Conservation (phyloP, 129 eudicot species). For the Flaveria robusta region DNA sequence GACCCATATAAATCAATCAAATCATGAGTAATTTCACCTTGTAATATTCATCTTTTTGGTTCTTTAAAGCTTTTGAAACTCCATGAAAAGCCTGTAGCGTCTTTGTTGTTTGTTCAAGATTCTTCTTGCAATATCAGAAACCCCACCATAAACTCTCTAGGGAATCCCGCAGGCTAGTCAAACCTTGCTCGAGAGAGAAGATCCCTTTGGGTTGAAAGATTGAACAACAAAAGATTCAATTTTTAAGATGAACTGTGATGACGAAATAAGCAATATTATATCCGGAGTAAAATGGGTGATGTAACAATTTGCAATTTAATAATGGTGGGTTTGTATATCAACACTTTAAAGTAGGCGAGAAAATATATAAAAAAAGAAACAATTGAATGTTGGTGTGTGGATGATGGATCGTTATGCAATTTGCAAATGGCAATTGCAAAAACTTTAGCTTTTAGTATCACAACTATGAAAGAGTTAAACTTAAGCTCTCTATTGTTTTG, state of each 20-base stretch:
- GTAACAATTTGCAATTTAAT: slow-evolving; percentile 16
- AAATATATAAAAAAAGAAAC: slow-evolving; percentile 4
- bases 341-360: slow-evolving; percentile 29
- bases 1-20: slow-evolving; percentile 4
- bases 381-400: slow-evolving; percentile 34
- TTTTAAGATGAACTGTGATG: slow-evolving; percentile 29
- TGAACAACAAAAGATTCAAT: slow-evolving; percentile 31
- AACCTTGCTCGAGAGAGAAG: slow-evolving; percentile 29
- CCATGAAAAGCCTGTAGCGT: slow-evolving; percentile 19
- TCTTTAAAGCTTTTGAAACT: slow-evolving; percentile 21
- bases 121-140: slow-evolving; percentile 36
- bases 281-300: slow-evolving; percentile 24
- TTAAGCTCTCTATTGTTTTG: background rate
- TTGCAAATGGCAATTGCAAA: slow-evolving; percentile 18
- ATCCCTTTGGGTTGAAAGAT: slow-evolving; percentile 19
- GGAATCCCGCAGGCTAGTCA: slow-evolving; percentile 44
- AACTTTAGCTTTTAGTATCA: slow-evolving; percentile 9
- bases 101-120: slow-evolving; percentile 32
- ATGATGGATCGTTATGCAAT: slow-evolving; percentile 38
- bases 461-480: background rate
- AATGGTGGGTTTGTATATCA: background rate
- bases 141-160: slow-evolving; percentile 41
- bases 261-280: slow-evolving; percentile 10
- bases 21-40: slow-evolving; percentile 24
- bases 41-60: slow-evolving; percentile 32